Base-by-base conservation (phyloP, 208 protist species). In the Acanthamoeba castellanii region DNA sequence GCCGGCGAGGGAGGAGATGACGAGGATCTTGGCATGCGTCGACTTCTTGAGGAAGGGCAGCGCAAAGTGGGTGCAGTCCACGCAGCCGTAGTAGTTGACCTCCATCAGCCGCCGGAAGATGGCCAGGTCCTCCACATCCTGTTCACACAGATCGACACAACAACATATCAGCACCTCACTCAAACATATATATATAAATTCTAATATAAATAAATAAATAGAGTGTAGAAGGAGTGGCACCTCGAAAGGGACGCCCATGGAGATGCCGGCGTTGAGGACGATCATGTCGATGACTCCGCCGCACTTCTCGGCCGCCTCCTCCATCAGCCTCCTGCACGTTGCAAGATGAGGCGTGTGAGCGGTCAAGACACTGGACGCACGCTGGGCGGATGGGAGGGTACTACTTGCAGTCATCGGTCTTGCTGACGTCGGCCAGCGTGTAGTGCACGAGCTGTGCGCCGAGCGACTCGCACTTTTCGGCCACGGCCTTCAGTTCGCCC, bases 31-130 rank as follows among this genome's bases (percentile, higher is more conserved):
- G 30, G 82, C 82, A 52, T 90, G 82, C 50, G 20, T 4, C 13
- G 82, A 90, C 82, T 37, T 59, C 82, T 90, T 90, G 52, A 90
- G 57, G n/a, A 37, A 90, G 42, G 82, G 82, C 47, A 90, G 82
- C 32, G 82, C 82, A 90, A 90, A 90, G 47, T 90, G 47, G 11
- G 82, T 90, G 82, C 82, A 90, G 82, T 90, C 82, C 8, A 90
- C 57, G 47, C 82, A 90, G 14, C 82, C 82, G 30, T 90, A 90
- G 34, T 90, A 90, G 52, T 90, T 90, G 30, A 90, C 82, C 11
- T 90, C 82, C 82, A 90, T 90, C 57, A 90, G 82, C 50, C 82
- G 47, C 32, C 82, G 37, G 82, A 90, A 90, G 32, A 90, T 59
- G 57, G 82, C 64, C 52, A 90, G 82, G n/a, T 90, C 82, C 20